Evolutionary conservation across 768 basidiomycete genomes (phyloP).

Genomic region (Lactarius quietus): DNA sequence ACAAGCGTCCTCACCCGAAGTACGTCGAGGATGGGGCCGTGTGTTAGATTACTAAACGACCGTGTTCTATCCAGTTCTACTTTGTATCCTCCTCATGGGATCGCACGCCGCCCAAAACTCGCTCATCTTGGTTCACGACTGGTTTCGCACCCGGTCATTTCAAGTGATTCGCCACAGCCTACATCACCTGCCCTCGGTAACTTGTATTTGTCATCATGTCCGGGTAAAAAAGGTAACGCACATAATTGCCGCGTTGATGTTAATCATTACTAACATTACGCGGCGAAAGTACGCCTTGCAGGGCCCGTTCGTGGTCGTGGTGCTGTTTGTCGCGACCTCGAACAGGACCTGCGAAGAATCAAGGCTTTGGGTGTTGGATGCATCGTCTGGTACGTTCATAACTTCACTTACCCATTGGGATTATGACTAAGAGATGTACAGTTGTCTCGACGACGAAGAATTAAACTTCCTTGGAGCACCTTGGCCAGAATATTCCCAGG

Average conservation of each 20-base stretch:
- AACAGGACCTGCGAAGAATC: slow-evolving; percentile 73
- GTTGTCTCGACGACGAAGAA: slow-evolving; percentile 84
- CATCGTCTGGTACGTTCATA: slow-evolving; percentile 65
- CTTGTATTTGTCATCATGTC: slow-evolving; percentile 84
- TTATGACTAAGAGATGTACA: slow-evolving; percentile 30
- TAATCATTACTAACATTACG: not conserved
- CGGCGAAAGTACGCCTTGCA: slow-evolving; percentile 54
- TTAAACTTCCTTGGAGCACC: slow-evolving; percentile 82
- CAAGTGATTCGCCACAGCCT: slow-evolving; percentile 1
- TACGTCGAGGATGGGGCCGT: not conserved
- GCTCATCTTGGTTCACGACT: slow-evolving; percentile 5
- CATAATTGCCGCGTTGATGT: not conserved
- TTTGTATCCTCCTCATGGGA: slow-evolving; percentile 3
- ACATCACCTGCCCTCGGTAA: slow-evolving; percentile 59
- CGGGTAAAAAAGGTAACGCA: slow-evolving; percentile 83
- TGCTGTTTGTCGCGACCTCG: slow-evolving; percentile 78
- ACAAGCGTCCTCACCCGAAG: slow-evolving; percentile 13
- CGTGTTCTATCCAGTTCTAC: not conserved
- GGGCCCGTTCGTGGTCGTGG: slow-evolving; percentile 77
- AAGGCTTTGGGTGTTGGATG: slow-evolving; percentile 70
- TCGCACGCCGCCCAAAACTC: slow-evolving; percentile 9
- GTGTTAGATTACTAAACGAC: not conserved
- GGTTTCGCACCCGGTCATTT: not conserved
- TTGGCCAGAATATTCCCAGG: slow-evolving; percentile 70
- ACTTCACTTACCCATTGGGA: not conserved